Evolutionary conservation across 140 eudicot genomes (phyloP), one percentile per base, ranked within the genome.

Genomic region (Ambrosia hybrid): DNA sequence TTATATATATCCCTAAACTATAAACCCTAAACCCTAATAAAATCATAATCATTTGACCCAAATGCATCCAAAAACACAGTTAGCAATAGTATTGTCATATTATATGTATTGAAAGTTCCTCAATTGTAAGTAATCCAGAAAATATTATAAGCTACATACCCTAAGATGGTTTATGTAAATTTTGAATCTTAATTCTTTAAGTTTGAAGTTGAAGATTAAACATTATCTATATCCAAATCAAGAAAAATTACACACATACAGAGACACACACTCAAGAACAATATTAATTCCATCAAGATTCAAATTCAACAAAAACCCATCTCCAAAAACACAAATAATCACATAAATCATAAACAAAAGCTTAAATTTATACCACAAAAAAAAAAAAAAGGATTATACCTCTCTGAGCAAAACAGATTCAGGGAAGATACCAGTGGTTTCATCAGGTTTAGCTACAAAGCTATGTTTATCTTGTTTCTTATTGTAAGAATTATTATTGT

Each of bases 401-500:
- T 90, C 78, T 84, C 79, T 93, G 51, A 93, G 98, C 71, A 93
- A 84, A 66, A 93, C 97, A 58, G 98, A 85, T 79, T 93, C 98
- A 61, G 98, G 98, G 57, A 85, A 93, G 57, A 82, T 75, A 61
- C 95, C 97, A 38, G 94, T 89, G 68, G 89, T 79, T 75, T 93
- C 98, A 78, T 93, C 91, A 16, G 91, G 93, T 74, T 82, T 85
- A n/a, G 91, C 62, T 49, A 74, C 81, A 65, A 90, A 88, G 80
- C 96, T 88, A 72, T 92, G 98, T 13, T 51, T 57, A 57, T 87
- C 89, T 14, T 63, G 66, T 70, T 87, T 93, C 70, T 81, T 87
- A 74, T 57, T 82, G 15, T 68, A 45, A 21, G 72, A 52, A 52
- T 78, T 43, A 6, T 43, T 30, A 30, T 30, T 70, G 26, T 73